Conservation (phyloP, 2,329 filamentous ascomycete species). For the Diplodia scrobiculata region DNA sequence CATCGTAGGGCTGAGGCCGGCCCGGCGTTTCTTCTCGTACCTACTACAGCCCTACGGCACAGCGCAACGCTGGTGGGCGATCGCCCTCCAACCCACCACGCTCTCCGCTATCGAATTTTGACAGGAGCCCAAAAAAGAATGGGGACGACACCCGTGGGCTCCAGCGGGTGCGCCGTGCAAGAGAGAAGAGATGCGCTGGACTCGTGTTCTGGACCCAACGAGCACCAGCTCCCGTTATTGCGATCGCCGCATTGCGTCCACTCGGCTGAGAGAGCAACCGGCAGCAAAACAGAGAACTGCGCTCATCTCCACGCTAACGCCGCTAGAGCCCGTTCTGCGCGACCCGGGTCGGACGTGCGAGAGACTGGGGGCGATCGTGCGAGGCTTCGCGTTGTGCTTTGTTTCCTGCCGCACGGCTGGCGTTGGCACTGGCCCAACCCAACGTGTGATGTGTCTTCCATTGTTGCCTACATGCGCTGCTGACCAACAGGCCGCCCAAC, state of each 20-base stretch:
- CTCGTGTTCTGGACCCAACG: background rate
- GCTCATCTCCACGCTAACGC: background rate
- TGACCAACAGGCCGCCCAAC: too few relatives aligned
- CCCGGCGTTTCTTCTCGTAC: constrained; percentile 5
- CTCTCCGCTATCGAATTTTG: constrained; percentile 4
- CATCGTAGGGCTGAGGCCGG: constrained; percentile 1
- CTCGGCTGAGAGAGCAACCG: background rate
- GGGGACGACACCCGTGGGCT: background rate
- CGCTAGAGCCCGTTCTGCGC: background rate
- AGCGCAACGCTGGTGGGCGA: background rate
- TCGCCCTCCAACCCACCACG: background rate
- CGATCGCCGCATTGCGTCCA: constrained; percentile 9
- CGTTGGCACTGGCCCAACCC: background rate
- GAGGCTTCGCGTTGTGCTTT: constrained; percentile 24
- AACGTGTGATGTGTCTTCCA: background rate
- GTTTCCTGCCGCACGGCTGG: constrained; percentile 4
- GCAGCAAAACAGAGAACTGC: background rate
- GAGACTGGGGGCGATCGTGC: constrained; percentile 1
- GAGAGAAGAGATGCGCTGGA: background rate
- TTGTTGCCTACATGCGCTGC: background rate
- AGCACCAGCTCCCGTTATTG: constrained; percentile 14
- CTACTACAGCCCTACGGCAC: background rate
- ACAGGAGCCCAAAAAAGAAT: background rate
- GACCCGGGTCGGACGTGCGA: background rate
- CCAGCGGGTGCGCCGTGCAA: constrained; percentile 12